Percentiles rank a stretch among this genome's conserved stretches.
Conservation (phyloP, 2,329 filamentous ascomycete genomes). For the Hypoxylon sp. region DNA sequence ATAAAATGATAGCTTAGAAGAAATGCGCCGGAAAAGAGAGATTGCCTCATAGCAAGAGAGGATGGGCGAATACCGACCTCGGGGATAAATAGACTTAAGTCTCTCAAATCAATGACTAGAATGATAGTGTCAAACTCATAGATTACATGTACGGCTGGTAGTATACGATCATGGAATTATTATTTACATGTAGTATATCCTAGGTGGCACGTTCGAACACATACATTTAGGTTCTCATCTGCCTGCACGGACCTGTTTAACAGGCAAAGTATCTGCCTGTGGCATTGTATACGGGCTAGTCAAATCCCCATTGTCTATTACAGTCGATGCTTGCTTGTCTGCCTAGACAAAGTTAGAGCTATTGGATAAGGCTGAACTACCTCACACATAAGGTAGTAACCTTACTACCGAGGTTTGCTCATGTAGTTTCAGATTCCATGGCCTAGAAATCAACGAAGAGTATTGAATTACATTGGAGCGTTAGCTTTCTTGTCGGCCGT, state of each 20-base stretch:
- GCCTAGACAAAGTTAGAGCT: not conserved
- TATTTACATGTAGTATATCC: not conserved
- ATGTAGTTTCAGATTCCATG: not conserved
- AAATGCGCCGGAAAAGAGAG: not conserved
- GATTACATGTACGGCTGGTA: not conserved
- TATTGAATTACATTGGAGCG: not conserved
- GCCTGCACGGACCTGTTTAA: not conserved
- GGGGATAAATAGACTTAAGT: not conserved
- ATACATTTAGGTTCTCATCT: not conserved
- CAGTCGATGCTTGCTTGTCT: not conserved
- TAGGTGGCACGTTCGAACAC: not conserved
- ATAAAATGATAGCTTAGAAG: not conserved
- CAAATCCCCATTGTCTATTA: not conserved
- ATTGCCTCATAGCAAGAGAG: not conserved
- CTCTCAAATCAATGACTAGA: too few relatives aligned
- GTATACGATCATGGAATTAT: constrained; percentile 4
- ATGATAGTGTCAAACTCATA: not conserved
- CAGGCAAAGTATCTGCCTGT: not conserved
- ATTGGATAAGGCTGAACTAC: not conserved
- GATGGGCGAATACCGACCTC: not conserved
- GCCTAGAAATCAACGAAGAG: not conserved
- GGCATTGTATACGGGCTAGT: not conserved
- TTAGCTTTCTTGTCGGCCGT: not conserved
- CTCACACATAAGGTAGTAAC: not conserved
- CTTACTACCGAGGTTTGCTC: not conserved